Base-by-base conservation (phyloP, 2,329 filamentous ascomycete genomes). In the Domatiomyces catenatus region DNA sequence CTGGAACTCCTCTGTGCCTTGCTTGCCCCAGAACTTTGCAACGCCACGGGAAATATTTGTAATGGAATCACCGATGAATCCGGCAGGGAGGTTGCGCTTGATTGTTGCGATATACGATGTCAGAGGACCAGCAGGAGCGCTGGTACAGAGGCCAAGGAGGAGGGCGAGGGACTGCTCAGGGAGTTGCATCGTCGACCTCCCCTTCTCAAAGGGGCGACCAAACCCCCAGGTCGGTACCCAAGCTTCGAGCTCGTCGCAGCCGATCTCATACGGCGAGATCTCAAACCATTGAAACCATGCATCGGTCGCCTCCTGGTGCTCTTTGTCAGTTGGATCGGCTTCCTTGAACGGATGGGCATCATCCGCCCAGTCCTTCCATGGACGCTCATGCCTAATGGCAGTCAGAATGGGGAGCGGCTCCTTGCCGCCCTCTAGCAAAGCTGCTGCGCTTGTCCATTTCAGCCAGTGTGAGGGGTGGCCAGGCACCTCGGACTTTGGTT, bases 241-340 rank as follows among this genome's bases (percentile, higher is more conserved):
- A 3, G 62, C 61, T 52, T 60, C 56, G n/a, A 66, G 59, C 50
- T 65, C 64, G 42, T 66, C 64, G 50, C 64, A 65, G 24, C 63
- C 62, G 32, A 66, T 54, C 52, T 66, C 63, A 51, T 64, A 64
- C 1, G 64, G 64, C 4, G 61, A 62, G 48, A 64, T 57, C 51
- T 64, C 62, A 50, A 61, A 64, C 61, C 63, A 66, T 47, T 65
- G 64, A 52, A 64, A 66, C 63, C 63, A 65, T 32, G 60, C 58
- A 56, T 67, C 65, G 46, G 59, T 51, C 8, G 52, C 52, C 17
- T 54, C 50, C n/a, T 49, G 24, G 28, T 54, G 52, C 42, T 54
- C 52, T 47, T 50, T 50, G 10, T 42, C 47, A 19, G 42, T 24
- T 12, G 52, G 52, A 45, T 54, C 50, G 43, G 45, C 48, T 22